phyloP scores from a whole-genome alignment of 192 early-diverging fungal species.

The Pilobolus umbonatus region DNA sequence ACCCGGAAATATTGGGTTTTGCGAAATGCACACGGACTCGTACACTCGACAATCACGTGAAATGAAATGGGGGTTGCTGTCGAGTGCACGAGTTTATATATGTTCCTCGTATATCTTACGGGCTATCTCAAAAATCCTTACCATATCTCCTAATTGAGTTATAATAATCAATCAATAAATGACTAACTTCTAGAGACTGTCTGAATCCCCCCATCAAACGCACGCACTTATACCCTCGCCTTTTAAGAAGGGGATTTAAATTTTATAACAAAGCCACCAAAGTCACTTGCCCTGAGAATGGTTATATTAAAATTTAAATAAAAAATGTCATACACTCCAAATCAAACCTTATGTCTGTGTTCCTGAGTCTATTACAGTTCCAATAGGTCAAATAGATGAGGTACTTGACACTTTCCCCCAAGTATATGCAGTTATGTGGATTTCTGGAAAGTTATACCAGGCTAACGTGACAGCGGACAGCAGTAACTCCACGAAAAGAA shows the following conservation, averaged over 20 bases:
- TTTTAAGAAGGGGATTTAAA: slow-evolving; percentile 3
- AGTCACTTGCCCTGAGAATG: background rate
- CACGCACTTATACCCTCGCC: slow-evolving; percentile 8
- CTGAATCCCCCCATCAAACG: no score
- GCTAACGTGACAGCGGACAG: background rate
- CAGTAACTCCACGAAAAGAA: background rate
- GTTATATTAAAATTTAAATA: background rate
- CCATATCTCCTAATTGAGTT: no score
- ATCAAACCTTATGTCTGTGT: slow-evolving; percentile 6
- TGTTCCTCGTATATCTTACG: no score
- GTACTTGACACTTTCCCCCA: slow-evolving; percentile 1
- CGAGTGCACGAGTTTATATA: no score
- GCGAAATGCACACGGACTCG: no score
- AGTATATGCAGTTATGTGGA: background rate
- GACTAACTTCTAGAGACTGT: no score
- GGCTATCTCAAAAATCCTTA: no score
- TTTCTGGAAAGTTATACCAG: background rate
- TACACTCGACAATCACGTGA: no score
- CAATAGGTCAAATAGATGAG: slow-evolving; percentile 1
- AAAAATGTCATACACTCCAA: background rate
- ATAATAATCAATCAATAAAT: no score
- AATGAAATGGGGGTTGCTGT: no score
- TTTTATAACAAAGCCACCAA: background rate
- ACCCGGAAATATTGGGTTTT: no score
- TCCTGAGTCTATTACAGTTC: background rate